Conservation (phyloP, 75 land plant genomes). For the Larix kaempferi region DNA sequence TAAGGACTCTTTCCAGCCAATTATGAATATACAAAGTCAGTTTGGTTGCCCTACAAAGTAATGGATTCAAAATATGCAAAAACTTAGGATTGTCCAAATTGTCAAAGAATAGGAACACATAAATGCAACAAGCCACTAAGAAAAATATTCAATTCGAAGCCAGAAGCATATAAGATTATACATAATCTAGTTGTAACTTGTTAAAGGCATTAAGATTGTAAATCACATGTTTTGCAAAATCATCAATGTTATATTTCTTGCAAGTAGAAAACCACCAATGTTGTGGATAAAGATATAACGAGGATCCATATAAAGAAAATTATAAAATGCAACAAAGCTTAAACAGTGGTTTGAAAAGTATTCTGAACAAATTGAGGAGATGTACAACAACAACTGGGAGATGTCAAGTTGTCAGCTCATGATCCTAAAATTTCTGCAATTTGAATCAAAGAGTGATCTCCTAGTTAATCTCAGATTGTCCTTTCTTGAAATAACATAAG, state of each 20-base stretch:
- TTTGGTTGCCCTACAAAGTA: neutral
- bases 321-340: no score
- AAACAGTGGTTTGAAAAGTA: no score
- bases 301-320: no score
- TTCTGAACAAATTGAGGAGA: no score
- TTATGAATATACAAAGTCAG: neutral
- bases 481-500: no score
- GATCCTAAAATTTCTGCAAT: no score
- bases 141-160: neutral
- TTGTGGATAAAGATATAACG: no score
- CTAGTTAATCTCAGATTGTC: no score
- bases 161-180: conserved; percentile 1
- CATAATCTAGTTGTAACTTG: neutral
- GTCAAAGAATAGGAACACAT: neutral
- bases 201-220: neutral
- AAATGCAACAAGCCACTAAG: neutral
- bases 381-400: no score
- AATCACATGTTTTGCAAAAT: neutral
- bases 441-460: no score
- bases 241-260: neutral
- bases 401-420: no score
- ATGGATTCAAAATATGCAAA: neutral
- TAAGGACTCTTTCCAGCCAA: neutral
- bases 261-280: no score
- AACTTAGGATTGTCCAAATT: neutral